These are phyloP conservation scores for Phytopythium delawarense DNA, from an alignment of 352 stramenopile genomes.

Conservation along the genomic window DNA sequence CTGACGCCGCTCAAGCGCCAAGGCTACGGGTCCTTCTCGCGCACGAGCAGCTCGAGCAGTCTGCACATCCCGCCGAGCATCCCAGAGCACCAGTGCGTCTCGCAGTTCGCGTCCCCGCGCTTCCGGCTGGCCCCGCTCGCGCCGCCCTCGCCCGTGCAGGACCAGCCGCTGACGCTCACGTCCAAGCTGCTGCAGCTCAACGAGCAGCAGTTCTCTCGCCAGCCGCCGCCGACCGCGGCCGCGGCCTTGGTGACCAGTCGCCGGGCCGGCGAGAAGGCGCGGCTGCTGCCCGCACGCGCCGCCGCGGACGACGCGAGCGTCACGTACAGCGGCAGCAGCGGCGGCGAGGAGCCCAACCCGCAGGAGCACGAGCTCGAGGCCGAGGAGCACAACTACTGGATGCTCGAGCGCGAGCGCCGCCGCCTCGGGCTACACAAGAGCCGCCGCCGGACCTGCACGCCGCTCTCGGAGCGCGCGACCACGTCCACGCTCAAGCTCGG, in stretches of 20 bases:
- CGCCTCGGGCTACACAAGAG: constrained; percentile 25
- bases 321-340: constrained; percentile 3
- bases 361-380: constrained; percentile 24
- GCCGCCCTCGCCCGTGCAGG: constrained; percentile 14
- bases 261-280: constrained; percentile 20
- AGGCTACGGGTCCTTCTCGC: constrained; percentile 66
- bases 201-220: constrained; percentile 14
- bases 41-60: constrained; percentile 22
- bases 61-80: constrained; percentile 76
- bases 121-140: constrained; percentile 4
- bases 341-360: constrained; percentile 24
- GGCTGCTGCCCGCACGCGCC: constrained; percentile 24
- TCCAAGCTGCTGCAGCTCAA: constrained; percentile 25
- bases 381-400: constrained; percentile 69
- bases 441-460: constrained; percentile 30
- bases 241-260: background rate
- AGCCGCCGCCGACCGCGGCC: constrained; percentile 1
- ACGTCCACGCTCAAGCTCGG: constrained; percentile 48
- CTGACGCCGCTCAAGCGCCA: constrained; percentile 19
- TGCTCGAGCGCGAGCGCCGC: constrained; percentile 62
- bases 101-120: constrained; percentile 51
- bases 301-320: constrained; percentile 10
- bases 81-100: constrained; percentile 62
- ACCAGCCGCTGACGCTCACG: constrained; percentile 19
- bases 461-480: constrained; percentile 34